Evolutionary conservation across 768 basidiomycete genomes (phyloP), one percentile per base, ranked within the genome.

Genomic region (Mrakia hoshinonis): DNA sequence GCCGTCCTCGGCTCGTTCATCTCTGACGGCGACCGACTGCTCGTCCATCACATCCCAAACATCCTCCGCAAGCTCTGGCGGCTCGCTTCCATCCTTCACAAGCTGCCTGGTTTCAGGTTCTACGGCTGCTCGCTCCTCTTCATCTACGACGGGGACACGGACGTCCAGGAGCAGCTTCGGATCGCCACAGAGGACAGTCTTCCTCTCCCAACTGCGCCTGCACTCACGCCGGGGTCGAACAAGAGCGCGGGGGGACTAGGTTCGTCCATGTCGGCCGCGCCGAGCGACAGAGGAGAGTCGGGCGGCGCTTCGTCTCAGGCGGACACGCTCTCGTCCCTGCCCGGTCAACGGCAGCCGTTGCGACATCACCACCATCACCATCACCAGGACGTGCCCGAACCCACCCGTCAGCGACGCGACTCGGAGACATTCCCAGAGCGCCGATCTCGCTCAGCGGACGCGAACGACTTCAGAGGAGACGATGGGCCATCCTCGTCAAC

Each of bases 61-160:
- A 84, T 98, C 63, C 85, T 98, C 62, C 89, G 89, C 78, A 96
- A 97, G 81, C 82, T 99, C 22, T 94, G 94, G 78, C 87, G 87
- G n/a, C 86, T 99, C 61, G 94, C 95, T 31, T 86, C 87, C 61
- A 96, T 98, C 81, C 84, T 98, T 76, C 84, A 87, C 78, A 86
- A 89, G 10, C 82, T 99, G 73, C 90, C 89, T 76, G 92, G 96
- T n/a, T 99, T 91, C 81, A 87, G 96, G 62, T 98, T 99, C 81
- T 99, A 99, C 78, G 96, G 96, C 18, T 97, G 95, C 81, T 92
- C 90, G 74, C 85, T 99, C 58, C 86, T 99, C 66, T 85, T 98
- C 78, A 95, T 98, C 77, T 99, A 99, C 79, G 96, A 99, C 77
- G 96, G 96, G 51, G 94, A 98, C 78, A 84, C 82, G 54, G 91